Base-by-base conservation (phyloP, 768 basidiomycete species). In the Sporobolomyces roseus region DNA sequence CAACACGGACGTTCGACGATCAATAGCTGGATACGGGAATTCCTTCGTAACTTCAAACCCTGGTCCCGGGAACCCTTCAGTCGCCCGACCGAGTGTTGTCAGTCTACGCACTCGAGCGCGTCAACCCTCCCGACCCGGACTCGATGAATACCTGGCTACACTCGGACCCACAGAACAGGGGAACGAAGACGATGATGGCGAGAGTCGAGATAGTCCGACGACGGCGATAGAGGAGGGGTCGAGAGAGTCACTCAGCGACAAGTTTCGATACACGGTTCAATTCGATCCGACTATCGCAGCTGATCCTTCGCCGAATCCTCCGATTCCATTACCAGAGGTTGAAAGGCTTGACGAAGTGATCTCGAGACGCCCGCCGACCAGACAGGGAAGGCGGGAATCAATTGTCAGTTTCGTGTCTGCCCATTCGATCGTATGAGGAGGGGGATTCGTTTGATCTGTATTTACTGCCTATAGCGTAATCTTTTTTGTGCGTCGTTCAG, bases 181-280 rank as follows among this genome's bases (percentile, higher is more conserved):
- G 16, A 13, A 33, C 52, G 52, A 54, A 12, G 38, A 41, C 38
- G 17, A 9, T 9, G 38, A 41, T 41, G n/a, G 38, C 30, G 52
- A 52, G 50, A 27, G 27, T 9, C 19, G 25, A 49, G 48, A n/a
- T 9, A 19, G 25, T 9, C 16, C 48, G 19, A 49, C 50, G 27
- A 27, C 50, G 25, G 25, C 14, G 8, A 4, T 4, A 30, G 52
- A 54, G 32, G 52, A 13, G 14, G 52, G 21, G 8, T 54, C 52
- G 14, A 54, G 52, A 29, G 52, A 54, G 13, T 12, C 52, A 3
- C 19, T 54, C 52, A 33, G 35, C 52, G 52, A 54, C 52, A 54
- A 54, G 52, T 23, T 54, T 23, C 30, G 21, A 54, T 54, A 23
- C 21, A 54, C 32, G 16, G 14, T 35, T 4, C 52, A 16, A 35